These are phyloP conservation scores for Pichia kudriavzevii DNA, from an alignment of 1,139 yeast species.

Conservation along the genomic window DNA sequence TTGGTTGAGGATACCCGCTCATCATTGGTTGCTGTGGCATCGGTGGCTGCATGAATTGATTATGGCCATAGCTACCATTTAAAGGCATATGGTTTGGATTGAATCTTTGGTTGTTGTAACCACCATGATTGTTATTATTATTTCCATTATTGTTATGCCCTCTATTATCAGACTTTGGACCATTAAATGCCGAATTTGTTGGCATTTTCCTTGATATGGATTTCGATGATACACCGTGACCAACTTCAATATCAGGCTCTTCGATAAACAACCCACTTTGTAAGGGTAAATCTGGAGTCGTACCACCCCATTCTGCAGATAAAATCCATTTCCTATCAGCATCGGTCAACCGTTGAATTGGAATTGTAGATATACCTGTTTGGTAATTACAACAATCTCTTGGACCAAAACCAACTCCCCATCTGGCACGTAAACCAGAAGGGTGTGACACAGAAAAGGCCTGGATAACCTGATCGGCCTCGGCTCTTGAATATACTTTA, in stretches of 20 bases:
- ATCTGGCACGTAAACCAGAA: slow-evolving; percentile 68
- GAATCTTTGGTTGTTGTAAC: slow-evolving; percentile 13
- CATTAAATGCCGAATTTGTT: slow-evolving; percentile 77
- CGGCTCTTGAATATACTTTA: slow-evolving; percentile 89
- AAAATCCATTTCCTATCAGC: slow-evolving; percentile 90
- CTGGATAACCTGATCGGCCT: slow-evolving; percentile 73
- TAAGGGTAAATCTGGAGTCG: slow-evolving; percentile 75
- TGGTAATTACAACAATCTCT: slow-evolving; percentile 96
- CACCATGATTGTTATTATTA: slow-evolving; percentile 10
- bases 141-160: slow-evolving; percentile 5
- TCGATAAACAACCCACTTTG: slow-evolving; percentile 79
- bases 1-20: neutral
- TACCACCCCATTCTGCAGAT: slow-evolving; percentile 94
- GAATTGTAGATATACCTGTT: slow-evolving; percentile 82
- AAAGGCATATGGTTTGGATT: slow-evolving; percentile 22
- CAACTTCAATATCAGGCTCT: slow-evolving; percentile 96
- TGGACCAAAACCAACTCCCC: slow-evolving; percentile 99
- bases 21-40: slow-evolving; percentile 18
- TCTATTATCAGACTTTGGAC: slow-evolving; percentile 62
- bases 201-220: slow-evolving; percentile 87
- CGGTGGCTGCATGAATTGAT: slow-evolving; percentile 8
- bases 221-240: slow-evolving; percentile 88
- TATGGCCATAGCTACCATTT: slow-evolving; percentile 15
- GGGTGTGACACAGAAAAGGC: slow-evolving; percentile 30
- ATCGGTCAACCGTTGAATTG: slow-evolving; percentile 80